Base-by-base conservation (phyloP, 345 rosid genomes). In the Lumnitzera littorea region DNA sequence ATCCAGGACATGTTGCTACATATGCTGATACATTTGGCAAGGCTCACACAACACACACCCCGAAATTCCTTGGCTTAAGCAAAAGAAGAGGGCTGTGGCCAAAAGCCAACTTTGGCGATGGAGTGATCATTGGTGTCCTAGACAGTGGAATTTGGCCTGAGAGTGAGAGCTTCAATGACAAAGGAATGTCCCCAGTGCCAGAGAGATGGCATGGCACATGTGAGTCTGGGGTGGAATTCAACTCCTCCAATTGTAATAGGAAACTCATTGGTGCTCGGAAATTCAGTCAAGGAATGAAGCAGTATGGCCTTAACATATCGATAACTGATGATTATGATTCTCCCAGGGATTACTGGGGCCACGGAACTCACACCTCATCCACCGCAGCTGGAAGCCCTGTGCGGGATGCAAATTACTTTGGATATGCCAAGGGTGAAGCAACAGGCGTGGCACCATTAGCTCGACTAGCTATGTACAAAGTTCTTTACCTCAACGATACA, bases 391-490 rank as follows among this genome's bases (percentile, higher is more conserved):
- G 82, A 13, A 68, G 76, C 52, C 66, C 52, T 2, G 78, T 73
- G 12, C 64, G 0, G 2, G 48, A 25, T 2, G 78, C 60, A 24
- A 77, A 63, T 50, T 78, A 78, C 64, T 84, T 80, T 17, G 80
- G 86, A 16, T 78, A 84, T 16, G 85, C 89, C 1, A 15, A 70
- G 62, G 85, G 84, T 29, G 70, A 75, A 4, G 84, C 82, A 7
- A 55, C 17, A 0, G 82, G 78, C 24, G 66, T 65, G 3, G 89
- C 89, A 10, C 82, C 85, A 16, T 31, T 60, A 41, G 82, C 85
- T 15, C 78, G 84, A 72, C 66, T 83, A n/a, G 85, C 85, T 15
- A 68, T 80, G 82, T 80, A 83, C 51, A 80, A 83, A 51, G 85
- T 78, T 14, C 0, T 62, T 2, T 83, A 78, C 62, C 57, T 17